Conservation (phyloP, 371 early-diverging fungal species). For the Basidiobolus meristosporus region DNA sequence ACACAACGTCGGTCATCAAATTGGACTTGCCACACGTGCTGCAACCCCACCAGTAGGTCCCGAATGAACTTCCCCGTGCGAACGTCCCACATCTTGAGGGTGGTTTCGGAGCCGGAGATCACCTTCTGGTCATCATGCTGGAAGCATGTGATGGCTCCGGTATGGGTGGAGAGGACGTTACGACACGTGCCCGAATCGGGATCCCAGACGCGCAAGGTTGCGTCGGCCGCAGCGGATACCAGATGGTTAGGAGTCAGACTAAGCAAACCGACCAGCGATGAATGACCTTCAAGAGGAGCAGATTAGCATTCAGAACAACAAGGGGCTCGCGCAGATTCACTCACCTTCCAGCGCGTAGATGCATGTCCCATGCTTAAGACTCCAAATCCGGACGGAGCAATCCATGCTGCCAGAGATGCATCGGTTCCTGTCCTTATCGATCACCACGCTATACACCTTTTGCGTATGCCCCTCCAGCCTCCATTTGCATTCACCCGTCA, state of each 20-base stretch:
- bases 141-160: conserved; percentile 85
- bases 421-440: too few relatives aligned
- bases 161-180: conserved; percentile 43
- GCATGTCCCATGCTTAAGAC: conserved; percentile 60
- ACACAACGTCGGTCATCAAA: conserved; percentile 77
- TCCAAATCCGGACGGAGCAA: conserved; percentile 92
- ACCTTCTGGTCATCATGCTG: conserved; percentile 79
- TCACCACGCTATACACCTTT: conserved; percentile 84
- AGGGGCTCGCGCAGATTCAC: too few relatives aligned
- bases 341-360: conserved; percentile 63
- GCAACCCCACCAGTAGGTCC: conserved; percentile 47
- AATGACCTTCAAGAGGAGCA: conserved; percentile 86
- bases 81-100: conserved; percentile 84
- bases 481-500: conserved; percentile 40
- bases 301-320: too few relatives aligned
- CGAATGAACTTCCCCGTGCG: too few relatives aligned
- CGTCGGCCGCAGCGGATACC: conserved; percentile 92
- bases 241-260: conserved; percentile 61
- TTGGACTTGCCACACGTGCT: conserved; percentile 84
- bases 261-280: conserved; percentile 79
- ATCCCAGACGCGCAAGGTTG: conserved; percentile 88
- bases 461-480: conserved; percentile 68
- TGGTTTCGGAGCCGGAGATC: conserved; percentile 85
- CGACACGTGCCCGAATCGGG: conserved; percentile 45
- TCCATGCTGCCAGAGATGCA: conserved; percentile 99